Evolutionary conservation across 1,284 basidiomycete species (phyloP).

Genomic region (Abortiporus biennis): DNA sequence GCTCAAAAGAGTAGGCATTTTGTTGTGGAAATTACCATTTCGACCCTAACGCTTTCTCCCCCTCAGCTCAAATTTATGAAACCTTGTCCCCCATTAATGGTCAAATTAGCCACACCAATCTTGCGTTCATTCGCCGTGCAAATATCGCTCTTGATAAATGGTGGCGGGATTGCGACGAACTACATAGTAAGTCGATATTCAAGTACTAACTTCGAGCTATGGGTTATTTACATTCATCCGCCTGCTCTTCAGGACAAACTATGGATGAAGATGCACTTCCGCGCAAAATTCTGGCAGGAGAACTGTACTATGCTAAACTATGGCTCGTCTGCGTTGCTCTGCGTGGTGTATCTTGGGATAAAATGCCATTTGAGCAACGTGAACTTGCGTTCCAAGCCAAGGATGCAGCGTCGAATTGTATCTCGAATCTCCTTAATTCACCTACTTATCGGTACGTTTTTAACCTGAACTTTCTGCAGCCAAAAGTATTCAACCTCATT

Average conservation of each 20-base stretch:
- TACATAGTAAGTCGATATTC: slow-evolving; percentile 53
- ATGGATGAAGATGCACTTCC: slow-evolving; percentile 83
- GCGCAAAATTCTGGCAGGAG: slow-evolving; percentile 80
- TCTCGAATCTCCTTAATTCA: slow-evolving; percentile 75
- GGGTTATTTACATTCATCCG: slow-evolving; percentile 1
- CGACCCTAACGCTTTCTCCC: too few relatives aligned
- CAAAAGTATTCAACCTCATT: slow-evolving; percentile 4
- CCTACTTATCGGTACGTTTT: slow-evolving; percentile 62
- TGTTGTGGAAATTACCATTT: too few relatives aligned
- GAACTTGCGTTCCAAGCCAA: slow-evolving; percentile 93
- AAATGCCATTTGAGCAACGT: slow-evolving; percentile 89
- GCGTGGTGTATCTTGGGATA: slow-evolving; percentile 88
- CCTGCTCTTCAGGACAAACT: slow-evolving; percentile 48
- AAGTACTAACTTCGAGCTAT: background rate
- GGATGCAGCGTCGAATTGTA: slow-evolving; percentile 81
- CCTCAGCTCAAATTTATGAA: slow-evolving; percentile 81
- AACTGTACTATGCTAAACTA: slow-evolving; percentile 86
- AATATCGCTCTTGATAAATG: slow-evolving; percentile 83
- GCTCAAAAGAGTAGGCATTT: slow-evolving; percentile 78
- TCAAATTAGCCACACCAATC: slow-evolving; percentile 78
- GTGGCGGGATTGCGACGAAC: slow-evolving; percentile 81
- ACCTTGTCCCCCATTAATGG: slow-evolving; percentile 83
- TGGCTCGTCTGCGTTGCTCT: slow-evolving; percentile 92
- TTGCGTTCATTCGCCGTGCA: slow-evolving; percentile 82
- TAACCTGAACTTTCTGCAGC: slow-evolving; percentile 4